These are phyloP conservation scores for Aquanectria penicillioides DNA, from an alignment of 2,329 filamentous ascomycete genomes.

Conservation along the genomic window DNA sequence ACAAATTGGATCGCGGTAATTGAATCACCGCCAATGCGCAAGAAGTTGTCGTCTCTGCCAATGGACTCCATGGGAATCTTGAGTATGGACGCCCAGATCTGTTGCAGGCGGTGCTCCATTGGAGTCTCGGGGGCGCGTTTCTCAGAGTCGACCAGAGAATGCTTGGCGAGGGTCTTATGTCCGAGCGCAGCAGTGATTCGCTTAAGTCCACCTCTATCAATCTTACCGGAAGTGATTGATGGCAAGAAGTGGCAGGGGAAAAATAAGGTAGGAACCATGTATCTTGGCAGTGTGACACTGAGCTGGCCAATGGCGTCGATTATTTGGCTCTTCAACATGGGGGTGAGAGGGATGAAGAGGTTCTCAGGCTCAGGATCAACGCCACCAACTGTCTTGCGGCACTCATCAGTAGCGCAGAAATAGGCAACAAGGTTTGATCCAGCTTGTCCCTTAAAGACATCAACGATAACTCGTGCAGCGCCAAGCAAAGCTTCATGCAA, in stretches of 20 bases:
- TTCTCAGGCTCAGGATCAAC: no score
- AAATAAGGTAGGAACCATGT: slow-evolving; percentile 33
- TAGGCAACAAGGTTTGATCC: background rate
- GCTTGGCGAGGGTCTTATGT: slow-evolving; percentile 5
- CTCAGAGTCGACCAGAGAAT: background rate
- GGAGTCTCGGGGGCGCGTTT: background rate
- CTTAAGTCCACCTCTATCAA: slow-evolving; percentile 21
- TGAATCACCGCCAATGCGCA: slow-evolving; percentile 24
- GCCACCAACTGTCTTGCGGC: no score
- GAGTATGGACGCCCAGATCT: slow-evolving; percentile 42
- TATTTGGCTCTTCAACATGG: background rate
- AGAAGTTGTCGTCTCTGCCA: slow-evolving; percentile 16
- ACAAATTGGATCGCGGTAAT: slow-evolving; percentile 39
- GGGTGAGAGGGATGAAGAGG: background rate
- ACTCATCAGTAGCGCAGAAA: background rate
- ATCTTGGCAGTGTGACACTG: slow-evolving; percentile 12
- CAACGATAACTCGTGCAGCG: background rate
- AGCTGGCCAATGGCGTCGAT: background rate
- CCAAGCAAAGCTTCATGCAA: background rate
- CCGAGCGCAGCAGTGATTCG: slow-evolving; percentile 15
- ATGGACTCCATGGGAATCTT: slow-evolving; percentile 42
- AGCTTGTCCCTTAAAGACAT: background rate
- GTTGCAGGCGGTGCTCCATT: slow-evolving; percentile 26
- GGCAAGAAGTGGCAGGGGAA: slow-evolving; percentile 26
- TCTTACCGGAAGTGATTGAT: slow-evolving; percentile 26